Conservation (phyloP, 2,329 filamentous ascomycete species). For the Fonsecaea multimorphosa region DNA sequence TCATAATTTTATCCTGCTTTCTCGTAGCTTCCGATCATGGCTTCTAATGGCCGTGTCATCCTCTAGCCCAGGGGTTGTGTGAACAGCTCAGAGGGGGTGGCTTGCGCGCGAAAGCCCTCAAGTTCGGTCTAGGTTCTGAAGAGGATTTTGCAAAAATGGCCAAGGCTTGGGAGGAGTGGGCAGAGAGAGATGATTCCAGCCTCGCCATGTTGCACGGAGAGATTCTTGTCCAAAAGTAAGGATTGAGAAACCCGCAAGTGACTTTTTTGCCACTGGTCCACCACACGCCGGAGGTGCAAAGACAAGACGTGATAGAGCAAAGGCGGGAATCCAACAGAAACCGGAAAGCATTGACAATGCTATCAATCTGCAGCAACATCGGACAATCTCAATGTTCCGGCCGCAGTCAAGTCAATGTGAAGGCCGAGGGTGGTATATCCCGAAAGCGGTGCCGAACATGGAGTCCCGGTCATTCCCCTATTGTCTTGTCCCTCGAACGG, state of each 20-base stretch:
- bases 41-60: conserved; percentile 13
- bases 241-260: conserved; percentile 18
- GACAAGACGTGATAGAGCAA: not conserved
- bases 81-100: conserved; percentile 39
- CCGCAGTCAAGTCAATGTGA: too few relatives aligned
- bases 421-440: too few relatives aligned
- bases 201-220: conserved; percentile 47
- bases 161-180: conserved; percentile 45
- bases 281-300: not conserved
- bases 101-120: conserved; percentile 36
- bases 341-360: too few relatives aligned
- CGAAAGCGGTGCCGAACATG: too few relatives aligned
- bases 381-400: too few relatives aligned
- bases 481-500: too few relatives aligned
- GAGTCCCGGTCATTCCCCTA: too few relatives aligned
- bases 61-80: conserved; percentile 23
- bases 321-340: too few relatives aligned
- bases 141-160: conserved; percentile 47
- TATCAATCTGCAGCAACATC: too few relatives aligned
- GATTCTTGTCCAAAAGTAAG: conserved; percentile 50
- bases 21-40: conserved; percentile 5
- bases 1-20: conserved; percentile 40
- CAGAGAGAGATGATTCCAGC: conserved; percentile 49
- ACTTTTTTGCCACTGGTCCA: conserved; percentile 6
- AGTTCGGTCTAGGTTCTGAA: conserved; percentile 36